phyloP scores from a whole-genome alignment of 1,139 yeast genomes.

The Groenewaldozyma auringiensis region DNA sequence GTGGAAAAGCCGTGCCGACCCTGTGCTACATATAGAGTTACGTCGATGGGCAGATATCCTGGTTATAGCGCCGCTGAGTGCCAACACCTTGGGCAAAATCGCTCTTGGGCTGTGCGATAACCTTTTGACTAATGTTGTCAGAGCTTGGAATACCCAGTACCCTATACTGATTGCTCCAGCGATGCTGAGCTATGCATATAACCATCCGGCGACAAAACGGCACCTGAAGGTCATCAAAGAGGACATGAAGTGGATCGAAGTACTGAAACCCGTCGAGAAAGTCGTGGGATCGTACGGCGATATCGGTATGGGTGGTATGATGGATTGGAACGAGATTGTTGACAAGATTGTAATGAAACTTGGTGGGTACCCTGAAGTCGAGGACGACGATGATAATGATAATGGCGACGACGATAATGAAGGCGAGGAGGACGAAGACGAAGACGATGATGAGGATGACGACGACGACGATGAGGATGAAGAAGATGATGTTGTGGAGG shows the following conservation, averaged over 20 bases:
- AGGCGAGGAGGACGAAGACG: conserved; percentile 33
- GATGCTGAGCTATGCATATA: conserved; percentile 87
- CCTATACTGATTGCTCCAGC: conserved; percentile 90
- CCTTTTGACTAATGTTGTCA: conserved; percentile 71
- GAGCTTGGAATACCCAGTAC: conserved; percentile 89
- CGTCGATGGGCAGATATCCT: conserved; percentile 94
- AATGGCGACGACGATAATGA: conserved; percentile 42
- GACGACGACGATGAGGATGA: conserved; percentile 35
- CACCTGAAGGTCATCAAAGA: conserved; percentile 69
- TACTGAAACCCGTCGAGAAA: conserved; percentile 84
- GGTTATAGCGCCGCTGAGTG: conserved; percentile 81
- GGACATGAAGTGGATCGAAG: conserved; percentile 88
- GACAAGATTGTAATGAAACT: conserved; percentile 72
- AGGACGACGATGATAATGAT: conserved; percentile 66
- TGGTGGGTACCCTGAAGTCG: conserved; percentile 89
- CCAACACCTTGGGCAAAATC: conserved; percentile 84
- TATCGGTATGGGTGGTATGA: conserved; percentile 96
- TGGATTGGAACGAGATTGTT: conserved; percentile 91
- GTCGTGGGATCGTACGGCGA: conserved; percentile 91
- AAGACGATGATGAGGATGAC: conserved; percentile 33
- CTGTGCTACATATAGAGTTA: conserved; percentile 85
- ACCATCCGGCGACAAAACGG: conserved; percentile 76
- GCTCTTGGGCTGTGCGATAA: conserved; percentile 88
- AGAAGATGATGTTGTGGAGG: conserved; percentile 2
- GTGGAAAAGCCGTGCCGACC: conserved; percentile 80